Evolutionary conservation across 306 rosid genomes (phyloP).

Genomic region (Leucaena leucocephala): DNA sequence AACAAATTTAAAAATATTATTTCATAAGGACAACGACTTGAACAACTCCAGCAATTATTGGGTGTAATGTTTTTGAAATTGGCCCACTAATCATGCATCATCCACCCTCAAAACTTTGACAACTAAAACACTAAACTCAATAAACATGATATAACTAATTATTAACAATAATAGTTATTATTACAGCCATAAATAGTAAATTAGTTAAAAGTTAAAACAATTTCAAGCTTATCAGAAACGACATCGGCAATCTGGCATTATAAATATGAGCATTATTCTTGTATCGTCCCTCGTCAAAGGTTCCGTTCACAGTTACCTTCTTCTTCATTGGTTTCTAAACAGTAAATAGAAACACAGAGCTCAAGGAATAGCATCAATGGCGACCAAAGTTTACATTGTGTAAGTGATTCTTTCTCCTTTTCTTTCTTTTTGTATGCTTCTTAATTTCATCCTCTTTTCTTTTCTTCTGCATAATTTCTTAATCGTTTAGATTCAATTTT

Average conservation of each 20-base stretch:
- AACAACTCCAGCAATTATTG: slow-evolving; percentile 5
- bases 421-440: not conserved
- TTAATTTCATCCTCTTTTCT: not conserved
- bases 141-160: not conserved
- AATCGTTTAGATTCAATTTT: not conserved
- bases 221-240: not conserved
- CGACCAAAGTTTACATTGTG: not conserved
- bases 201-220: not conserved
- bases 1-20: not conserved
- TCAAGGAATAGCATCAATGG: slow-evolving; percentile 22
- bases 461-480: not conserved
- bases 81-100: slow-evolving; percentile 30
- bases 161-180: not conserved
- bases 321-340: slow-evolving; percentile 21
- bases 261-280: slow-evolving; percentile 27
- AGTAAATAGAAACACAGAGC: not conserved
- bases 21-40: slow-evolving; percentile 15
- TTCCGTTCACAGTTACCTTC: slow-evolving; percentile 41
- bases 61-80: not conserved
- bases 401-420: not conserved
- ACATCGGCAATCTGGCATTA: not conserved
- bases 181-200: not conserved
- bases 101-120: slow-evolving; percentile 13
- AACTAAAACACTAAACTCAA: not conserved
- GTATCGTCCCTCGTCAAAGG: slow-evolving; percentile 26